These are phyloP conservation scores for Ophiosphaerella korrae DNA, from an alignment of 2,329 filamentous ascomycete genomes.

Conservation along the genomic window DNA sequence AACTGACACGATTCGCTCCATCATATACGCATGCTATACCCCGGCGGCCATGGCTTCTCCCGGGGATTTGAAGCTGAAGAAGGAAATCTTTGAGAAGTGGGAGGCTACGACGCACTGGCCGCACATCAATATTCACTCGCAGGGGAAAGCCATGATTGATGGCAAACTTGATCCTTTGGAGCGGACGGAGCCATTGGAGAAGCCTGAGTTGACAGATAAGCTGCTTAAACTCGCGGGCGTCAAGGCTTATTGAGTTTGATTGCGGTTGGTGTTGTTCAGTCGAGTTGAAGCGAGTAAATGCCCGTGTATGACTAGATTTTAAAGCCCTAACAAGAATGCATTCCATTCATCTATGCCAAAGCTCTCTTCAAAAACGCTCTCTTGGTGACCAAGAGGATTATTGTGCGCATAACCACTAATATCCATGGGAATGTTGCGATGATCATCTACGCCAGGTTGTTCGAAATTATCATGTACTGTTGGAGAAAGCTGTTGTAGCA, in stretches of 20 bases:
- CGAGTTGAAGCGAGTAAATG: not conserved
- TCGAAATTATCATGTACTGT: not conserved
- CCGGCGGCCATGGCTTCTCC: conserved; percentile 15
- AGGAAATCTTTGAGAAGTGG: conserved; percentile 4
- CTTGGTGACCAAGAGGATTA: no score
- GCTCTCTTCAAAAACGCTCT: not conserved
- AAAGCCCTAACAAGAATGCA: conserved; percentile 1
- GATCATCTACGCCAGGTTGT: not conserved
- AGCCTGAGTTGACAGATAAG: conserved; percentile 19
- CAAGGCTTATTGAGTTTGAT: conserved; percentile 8
- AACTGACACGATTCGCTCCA: conserved; percentile 15
- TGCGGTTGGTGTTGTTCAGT: no score
- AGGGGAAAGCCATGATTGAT: conserved; percentile 14
- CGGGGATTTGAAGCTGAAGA: conserved; percentile 22
- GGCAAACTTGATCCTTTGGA: conserved; percentile 15
- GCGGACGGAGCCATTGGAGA: conserved; percentile 22
- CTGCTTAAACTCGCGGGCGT: conserved; percentile 23
- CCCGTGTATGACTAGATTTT: not conserved
- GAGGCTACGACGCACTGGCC: conserved; percentile 16
- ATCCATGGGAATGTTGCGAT: no score
- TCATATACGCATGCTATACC: conserved; percentile 23
- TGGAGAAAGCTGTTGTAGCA: conserved; percentile 9
- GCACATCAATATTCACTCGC: conserved; percentile 21
- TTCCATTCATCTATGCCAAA: conserved; percentile 5
- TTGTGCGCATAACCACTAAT: no score